Evolutionary conservation across 352 stramenopile genomes (phyloP).

Genomic region (Phytophthora boehmeriae): DNA sequence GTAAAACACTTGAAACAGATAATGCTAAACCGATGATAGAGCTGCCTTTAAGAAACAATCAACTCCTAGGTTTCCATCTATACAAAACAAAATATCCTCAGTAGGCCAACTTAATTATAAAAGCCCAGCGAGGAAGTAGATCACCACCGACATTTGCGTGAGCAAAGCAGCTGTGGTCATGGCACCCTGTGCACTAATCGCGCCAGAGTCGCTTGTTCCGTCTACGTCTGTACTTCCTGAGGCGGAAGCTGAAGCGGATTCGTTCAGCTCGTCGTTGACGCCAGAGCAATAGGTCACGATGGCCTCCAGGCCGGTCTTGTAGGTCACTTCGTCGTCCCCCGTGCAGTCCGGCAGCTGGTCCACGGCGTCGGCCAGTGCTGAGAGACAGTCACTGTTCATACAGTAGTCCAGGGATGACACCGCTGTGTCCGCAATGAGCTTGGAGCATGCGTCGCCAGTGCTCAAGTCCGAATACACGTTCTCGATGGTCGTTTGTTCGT

Average conservation of each 20-base stretch:
- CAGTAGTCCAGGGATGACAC: conserved; percentile 44
- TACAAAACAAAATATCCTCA: conserved; percentile 12
- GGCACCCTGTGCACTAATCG: conserved; percentile 1
- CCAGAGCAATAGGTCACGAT: conserved; percentile 31
- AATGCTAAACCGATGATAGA: neutral
- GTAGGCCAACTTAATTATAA: conserved; percentile 6
- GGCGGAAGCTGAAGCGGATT: conserved; percentile 23
- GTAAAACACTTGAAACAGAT: too few species aligned
- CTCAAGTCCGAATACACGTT: conserved; percentile 35
- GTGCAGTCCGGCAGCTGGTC: conserved; percentile 39
- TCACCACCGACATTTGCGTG: conserved; percentile 17
- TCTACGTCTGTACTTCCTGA: conserved; percentile 9
- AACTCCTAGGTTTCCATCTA: neutral
- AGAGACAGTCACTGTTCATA: conserved; percentile 31
- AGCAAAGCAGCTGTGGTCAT: conserved; percentile 3
- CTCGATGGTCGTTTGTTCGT: conserved; percentile 32
- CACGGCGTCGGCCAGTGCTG: conserved; percentile 24
- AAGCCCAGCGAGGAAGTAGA: conserved; percentile 25
- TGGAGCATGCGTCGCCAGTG: conserved; percentile 23
- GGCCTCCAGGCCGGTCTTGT: conserved; percentile 29
- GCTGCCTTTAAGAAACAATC: conserved; percentile 3
- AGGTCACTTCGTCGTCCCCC: conserved; percentile 31
- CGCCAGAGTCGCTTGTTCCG: conserved; percentile 17
- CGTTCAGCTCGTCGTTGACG: conserved; percentile 22
- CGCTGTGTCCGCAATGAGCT: conserved; percentile 30